Percentiles rank a stretch among this genome's conserved stretches.
These are phyloP conservation scores for Ceratopteris richardii DNA, from an alignment of 75 land plant genomes.

Conservation along the genomic window DNA sequence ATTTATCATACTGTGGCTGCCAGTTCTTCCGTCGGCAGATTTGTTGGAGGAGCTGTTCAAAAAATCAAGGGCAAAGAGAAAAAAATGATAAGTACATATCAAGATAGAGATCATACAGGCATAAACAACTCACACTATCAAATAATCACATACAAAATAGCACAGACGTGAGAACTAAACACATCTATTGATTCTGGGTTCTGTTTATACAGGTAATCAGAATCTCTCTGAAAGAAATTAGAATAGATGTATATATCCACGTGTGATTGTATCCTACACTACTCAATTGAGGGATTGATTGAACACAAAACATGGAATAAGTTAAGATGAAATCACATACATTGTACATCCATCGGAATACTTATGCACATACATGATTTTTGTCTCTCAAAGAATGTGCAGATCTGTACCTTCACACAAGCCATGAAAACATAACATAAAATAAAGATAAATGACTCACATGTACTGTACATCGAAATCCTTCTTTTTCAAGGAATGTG, in stretches of 20 bases:
- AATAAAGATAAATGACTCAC: background rate
- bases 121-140: background rate
- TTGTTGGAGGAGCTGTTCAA: background rate
- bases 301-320: background rate
- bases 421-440: background rate
- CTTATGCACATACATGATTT: too few species aligned
- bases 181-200: background rate
- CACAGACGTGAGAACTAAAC: background rate
- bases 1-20: background rate
- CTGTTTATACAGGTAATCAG: background rate
- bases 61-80: background rate
- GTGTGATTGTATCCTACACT: too few species aligned
- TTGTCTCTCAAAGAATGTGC: too few species aligned
- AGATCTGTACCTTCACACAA: too few species aligned
- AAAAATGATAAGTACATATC: background rate
- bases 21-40: background rate
- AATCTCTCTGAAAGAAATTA: background rate
- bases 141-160: background rate
- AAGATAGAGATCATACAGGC: background rate
- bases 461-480: background rate
- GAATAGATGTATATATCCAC: background rate
- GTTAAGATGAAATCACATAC: background rate
- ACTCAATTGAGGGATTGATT: too few species aligned
- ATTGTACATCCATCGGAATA: too few species aligned
- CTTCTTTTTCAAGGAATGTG: background rate